A percentile compares a stretch with the other conserved stretches of the same genome.
These are phyloP conservation scores for Herpetospermum pedunculosum DNA, from an alignment of 306 rosid species.

Conservation along the genomic window DNA sequence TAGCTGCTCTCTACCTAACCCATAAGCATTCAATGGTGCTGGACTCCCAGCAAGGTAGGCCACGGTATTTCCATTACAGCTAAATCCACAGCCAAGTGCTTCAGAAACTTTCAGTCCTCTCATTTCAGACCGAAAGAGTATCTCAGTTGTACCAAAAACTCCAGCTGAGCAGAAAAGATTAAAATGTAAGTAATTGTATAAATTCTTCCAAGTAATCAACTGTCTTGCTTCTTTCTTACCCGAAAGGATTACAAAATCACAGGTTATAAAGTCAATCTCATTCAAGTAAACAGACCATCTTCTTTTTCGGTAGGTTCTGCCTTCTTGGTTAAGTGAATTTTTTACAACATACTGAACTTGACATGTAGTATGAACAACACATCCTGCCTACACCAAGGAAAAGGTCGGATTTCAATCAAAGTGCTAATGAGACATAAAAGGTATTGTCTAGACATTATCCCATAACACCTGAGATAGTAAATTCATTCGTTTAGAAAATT, in stretches of 20 bases:
- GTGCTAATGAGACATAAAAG: not conserved
- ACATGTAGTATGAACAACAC: slow-evolving; percentile 14
- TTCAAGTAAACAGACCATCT: slow-evolving; percentile 30
- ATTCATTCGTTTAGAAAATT: not conserved
- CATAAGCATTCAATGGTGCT: slow-evolving; percentile 16
- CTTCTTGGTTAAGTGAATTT: slow-evolving; percentile 7
- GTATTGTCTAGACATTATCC: not conserved
- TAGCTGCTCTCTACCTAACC: slow-evolving; percentile 19
- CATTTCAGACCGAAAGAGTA: slow-evolving; percentile 27
- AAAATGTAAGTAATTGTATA: not conserved
- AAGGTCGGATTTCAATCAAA: not conserved
- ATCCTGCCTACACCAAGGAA: slow-evolving; percentile 17
- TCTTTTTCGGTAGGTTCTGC: slow-evolving; percentile 9
- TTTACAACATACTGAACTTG: slow-evolving; percentile 18
- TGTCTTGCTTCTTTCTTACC: slow-evolving; percentile 11
- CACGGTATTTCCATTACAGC: slow-evolving; percentile 29
- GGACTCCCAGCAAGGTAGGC: slow-evolving; percentile 27
- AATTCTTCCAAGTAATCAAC: not conserved
- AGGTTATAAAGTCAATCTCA: slow-evolving; percentile 21
- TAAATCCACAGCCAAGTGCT: slow-evolving; percentile 28
- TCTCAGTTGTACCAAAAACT: slow-evolving; percentile 29
- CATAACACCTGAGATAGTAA: not conserved
- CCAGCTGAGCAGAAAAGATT: slow-evolving; percentile 11
- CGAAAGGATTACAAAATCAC: slow-evolving; percentile 25
- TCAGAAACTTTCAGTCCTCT: slow-evolving; percentile 21